phyloP scores from a whole-genome alignment of 805 yeast genomes.

The Clavispora fructus region DNA sequence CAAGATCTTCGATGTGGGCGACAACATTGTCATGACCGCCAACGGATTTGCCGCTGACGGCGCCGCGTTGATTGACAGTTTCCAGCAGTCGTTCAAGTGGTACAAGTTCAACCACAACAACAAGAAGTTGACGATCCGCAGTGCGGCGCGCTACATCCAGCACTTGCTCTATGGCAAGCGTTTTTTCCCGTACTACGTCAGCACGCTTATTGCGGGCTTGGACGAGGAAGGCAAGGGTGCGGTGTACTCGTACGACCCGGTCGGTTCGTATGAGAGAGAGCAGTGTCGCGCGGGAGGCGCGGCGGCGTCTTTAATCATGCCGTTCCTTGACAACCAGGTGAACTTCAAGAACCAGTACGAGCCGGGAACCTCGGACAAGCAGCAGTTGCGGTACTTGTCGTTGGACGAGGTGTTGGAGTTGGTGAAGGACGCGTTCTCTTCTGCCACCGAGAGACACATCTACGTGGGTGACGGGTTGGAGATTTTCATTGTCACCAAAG shows the following conservation, averaged over 20 bases:
- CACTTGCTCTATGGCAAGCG: slow-evolving; percentile 88
- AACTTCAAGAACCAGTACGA: slow-evolving; percentile 89
- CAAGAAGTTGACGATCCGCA: slow-evolving; percentile 57
- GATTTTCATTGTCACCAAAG: slow-evolving; percentile 85
- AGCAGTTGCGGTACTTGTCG: slow-evolving; percentile 54
- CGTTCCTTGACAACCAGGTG: slow-evolving; percentile 95
- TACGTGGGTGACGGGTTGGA: slow-evolving; percentile 97
- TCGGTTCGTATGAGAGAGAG: slow-evolving; percentile 95
- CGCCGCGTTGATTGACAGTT: slow-evolving; percentile 71
- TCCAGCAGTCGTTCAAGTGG: slow-evolving; percentile 74
- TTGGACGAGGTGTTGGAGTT: slow-evolving; percentile 82
- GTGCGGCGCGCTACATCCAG: slow-evolving; percentile 89
- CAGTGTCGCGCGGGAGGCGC: slow-evolving; percentile 98
- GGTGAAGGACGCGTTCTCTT: slow-evolving; percentile 89
- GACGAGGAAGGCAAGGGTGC: slow-evolving; percentile 92
- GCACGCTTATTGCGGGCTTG: slow-evolving; percentile 90
- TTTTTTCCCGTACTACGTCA: slow-evolving; percentile 94
- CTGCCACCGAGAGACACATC: slow-evolving; percentile 97
- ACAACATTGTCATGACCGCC: slow-evolving; percentile 79
- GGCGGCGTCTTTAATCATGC: slow-evolving; percentile 93
- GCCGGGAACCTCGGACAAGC: slow-evolving; percentile 63
- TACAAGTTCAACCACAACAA: slow-evolving; percentile 81
- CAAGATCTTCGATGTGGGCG: slow-evolving; percentile 85
- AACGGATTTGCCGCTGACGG: slow-evolving; percentile 98
- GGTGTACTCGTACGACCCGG: slow-evolving; percentile 94